These are phyloP conservation scores for Thermothelomyces thermophilus DNA, from an alignment of 2,329 filamentous ascomycete species.

Conservation along the genomic window DNA sequence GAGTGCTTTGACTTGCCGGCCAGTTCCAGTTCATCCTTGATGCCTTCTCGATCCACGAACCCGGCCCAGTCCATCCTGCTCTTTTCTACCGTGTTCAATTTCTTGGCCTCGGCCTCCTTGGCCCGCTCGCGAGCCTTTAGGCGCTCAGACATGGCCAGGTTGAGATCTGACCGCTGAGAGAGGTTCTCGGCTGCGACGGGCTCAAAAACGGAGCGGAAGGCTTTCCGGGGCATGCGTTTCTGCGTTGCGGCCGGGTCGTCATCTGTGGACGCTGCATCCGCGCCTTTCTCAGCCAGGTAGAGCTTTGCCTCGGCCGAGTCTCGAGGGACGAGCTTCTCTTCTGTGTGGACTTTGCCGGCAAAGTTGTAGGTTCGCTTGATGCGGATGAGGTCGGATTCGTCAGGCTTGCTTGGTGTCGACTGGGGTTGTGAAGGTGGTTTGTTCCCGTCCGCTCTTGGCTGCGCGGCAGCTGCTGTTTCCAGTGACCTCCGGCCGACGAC, in stretches of 20 bases:
- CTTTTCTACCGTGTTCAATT: conserved; percentile 66
- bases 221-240: conserved; percentile 45
- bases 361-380: conserved; percentile 71
- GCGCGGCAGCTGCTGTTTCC: conserved; percentile 13
- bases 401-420: conserved; percentile 10
- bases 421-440: conserved; percentile 2
- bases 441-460: conserved; percentile 20
- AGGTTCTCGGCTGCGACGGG: conserved; percentile 41
- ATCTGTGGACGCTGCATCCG: conserved; percentile 21
- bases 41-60: conserved; percentile 64
- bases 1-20: conserved; percentile 60
- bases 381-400: conserved; percentile 43
- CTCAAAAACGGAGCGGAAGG: conserved; percentile 58
- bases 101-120: conserved; percentile 47
- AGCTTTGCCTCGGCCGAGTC: conserved; percentile 61
- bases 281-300: conserved; percentile 43
- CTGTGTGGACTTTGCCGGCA: conserved; percentile 63
- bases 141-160: conserved; percentile 47
- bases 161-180: conserved; percentile 47
- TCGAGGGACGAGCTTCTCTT: conserved; percentile 61
- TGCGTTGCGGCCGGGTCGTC: conserved; percentile 26
- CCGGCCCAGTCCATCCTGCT: conserved; percentile 68
- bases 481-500: conserved; percentile 7
- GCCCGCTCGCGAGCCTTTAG: conserved; percentile 40
- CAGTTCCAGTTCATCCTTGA: conserved; percentile 60